A percentile compares a stretch with the other conserved stretches of the same genome.
Evolutionary conservation across 768 basidiomycete genomes (phyloP).

Genomic region (Psilocybe sp.): DNA sequence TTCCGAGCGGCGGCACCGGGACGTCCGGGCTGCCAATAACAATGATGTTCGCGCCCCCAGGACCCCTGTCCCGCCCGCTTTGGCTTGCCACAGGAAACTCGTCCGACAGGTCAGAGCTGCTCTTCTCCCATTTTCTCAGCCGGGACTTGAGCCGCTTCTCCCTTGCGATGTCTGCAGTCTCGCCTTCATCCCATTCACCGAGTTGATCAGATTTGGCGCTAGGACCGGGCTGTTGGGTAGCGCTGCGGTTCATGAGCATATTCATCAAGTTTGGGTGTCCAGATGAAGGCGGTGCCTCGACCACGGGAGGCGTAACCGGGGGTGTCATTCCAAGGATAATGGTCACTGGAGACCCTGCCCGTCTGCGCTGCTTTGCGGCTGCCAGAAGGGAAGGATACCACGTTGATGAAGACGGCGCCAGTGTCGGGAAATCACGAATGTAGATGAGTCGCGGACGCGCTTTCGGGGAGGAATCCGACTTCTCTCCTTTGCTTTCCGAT

Average conservation of each 20-base stretch:
- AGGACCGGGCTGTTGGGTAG: constrained; percentile 27
- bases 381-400: constrained; percentile 84
- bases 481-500: constrained; percentile 1
- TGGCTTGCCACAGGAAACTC: constrained; percentile 50
- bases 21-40: constrained; percentile 42
- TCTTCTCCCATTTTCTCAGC: constrained; percentile 71
- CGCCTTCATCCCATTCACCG: constrained; percentile 66
- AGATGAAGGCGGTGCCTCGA: constrained; percentile 21
- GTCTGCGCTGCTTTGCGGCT: constrained; percentile 74
- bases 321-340: too few species aligned
- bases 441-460: constrained; percentile 72
- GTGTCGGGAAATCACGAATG: constrained; percentile 76
- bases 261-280: constrained; percentile 36
- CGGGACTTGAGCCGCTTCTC: constrained; percentile 73
- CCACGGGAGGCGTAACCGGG: constrained; percentile 63
- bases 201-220: constrained; percentile 26
- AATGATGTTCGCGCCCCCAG: constrained; percentile 42
- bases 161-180: constrained; percentile 59
- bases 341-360: constrained; percentile 16
- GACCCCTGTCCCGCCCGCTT: constrained; percentile 34
- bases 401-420: constrained; percentile 64
- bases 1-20: constrained; percentile 21
- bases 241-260: constrained; percentile 42
- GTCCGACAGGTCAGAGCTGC: constrained; percentile 53
- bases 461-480: not conserved